These are phyloP conservation scores for Porcisia hertigi DNA, from an alignment of 208 protist species.

Conservation along the genomic window DNA sequence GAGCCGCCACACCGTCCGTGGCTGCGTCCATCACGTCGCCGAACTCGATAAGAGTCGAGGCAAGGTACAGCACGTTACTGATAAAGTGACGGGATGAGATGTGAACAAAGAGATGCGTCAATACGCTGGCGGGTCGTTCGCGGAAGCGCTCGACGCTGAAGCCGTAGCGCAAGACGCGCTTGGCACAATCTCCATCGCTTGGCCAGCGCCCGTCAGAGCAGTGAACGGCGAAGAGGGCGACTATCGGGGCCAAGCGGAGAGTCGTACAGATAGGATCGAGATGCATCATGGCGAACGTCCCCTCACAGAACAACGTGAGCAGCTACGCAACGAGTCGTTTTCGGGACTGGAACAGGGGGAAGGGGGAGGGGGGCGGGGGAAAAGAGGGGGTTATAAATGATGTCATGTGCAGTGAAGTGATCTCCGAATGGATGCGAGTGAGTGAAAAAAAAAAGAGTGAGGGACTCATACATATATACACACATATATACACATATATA, in stretches of 20 bases:
- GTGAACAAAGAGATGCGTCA: slow-evolving; percentile 75
- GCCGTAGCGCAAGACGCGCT: slow-evolving; percentile 46
- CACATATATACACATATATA: too few species aligned
- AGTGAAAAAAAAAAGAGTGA: too few species aligned
- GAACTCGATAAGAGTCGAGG: slow-evolving; percentile 53
- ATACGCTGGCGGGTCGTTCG: slow-evolving; percentile 28
- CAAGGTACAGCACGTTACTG: slow-evolving; percentile 47
- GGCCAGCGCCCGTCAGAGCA: slow-evolving; percentile 48
- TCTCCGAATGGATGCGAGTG: too few species aligned
- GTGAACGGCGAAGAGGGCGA: slow-evolving; percentile 55
- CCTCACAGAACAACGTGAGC: background rate
- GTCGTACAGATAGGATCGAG: slow-evolving; percentile 35
- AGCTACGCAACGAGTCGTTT: background rate
- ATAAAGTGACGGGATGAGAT: slow-evolving; percentile 49
- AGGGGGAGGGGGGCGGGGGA: background rate
- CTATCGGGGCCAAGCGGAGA: slow-evolving; percentile 54
- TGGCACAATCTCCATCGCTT: slow-evolving; percentile 34
- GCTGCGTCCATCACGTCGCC: slow-evolving; percentile 23
- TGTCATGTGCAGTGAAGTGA: background rate
- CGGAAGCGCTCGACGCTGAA: slow-evolving; percentile 44
- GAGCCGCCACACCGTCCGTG: slow-evolving; percentile 27
- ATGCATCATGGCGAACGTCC: slow-evolving; percentile 5
- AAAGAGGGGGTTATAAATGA: background rate
- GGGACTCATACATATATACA: too few species aligned
- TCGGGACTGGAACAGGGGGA: background rate